Percentiles rank a stretch among this genome's conserved stretches.
Conservation (phyloP, 768 basidiomycete genomes). For the Podaxis rugospora region DNA sequence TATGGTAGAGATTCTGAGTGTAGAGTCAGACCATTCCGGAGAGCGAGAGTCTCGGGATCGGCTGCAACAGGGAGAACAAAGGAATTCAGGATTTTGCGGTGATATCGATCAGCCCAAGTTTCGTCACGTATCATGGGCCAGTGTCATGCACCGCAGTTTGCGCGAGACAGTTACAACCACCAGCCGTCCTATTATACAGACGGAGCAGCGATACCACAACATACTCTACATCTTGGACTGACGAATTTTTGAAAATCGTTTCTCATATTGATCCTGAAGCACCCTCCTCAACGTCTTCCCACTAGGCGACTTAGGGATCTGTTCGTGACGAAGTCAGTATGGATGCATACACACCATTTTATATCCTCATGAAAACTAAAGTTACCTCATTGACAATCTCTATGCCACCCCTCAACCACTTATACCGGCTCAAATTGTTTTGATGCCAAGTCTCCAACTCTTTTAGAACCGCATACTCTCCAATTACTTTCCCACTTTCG, state of each 20-base stretch:
- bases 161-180: too few relatives aligned
- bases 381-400: slow-evolving; percentile 58
- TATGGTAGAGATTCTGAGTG: too few relatives aligned
- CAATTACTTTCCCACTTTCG: slow-evolving; percentile 42
- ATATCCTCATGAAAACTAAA: neutral
- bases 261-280: slow-evolving; percentile 56
- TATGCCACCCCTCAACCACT: slow-evolving; percentile 73
- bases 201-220: too few relatives aligned
- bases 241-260: slow-evolving; percentile 17
- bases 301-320: slow-evolving; percentile 73
- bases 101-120: too few relatives aligned
- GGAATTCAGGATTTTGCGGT: too few relatives aligned
- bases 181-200: too few relatives aligned
- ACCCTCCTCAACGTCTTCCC: slow-evolving; percentile 64
- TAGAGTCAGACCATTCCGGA: too few relatives aligned
- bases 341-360: neutral
- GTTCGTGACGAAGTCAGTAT: neutral
- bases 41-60: too few relatives aligned
- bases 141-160: too few relatives aligned
- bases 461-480: slow-evolving; percentile 33
- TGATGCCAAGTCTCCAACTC: slow-evolving; percentile 58
- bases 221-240: slow-evolving; percentile 28
- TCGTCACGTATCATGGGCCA: too few relatives aligned
- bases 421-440: slow-evolving; percentile 63
- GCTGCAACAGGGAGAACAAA: too few relatives aligned